Evolutionary conservation across 2,329 filamentous ascomycete genomes (phyloP).

Genomic region (Aureobasidium melanogenum): DNA sequence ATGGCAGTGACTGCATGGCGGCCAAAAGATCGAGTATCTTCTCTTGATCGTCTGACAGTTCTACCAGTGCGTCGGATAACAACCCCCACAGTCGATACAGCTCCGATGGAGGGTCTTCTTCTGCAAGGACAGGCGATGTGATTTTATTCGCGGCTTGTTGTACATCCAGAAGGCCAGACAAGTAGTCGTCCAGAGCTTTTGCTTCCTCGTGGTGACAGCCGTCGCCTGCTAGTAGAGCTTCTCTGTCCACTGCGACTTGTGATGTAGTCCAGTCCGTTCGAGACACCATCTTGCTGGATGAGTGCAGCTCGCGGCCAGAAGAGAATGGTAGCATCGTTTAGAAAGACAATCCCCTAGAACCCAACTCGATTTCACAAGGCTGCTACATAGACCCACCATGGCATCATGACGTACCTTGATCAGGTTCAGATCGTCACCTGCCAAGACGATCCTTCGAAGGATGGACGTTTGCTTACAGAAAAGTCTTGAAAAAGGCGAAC

Average conservation of each 20-base stretch:
- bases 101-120: neutral
- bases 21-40: neutral
- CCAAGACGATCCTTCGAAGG: no score
- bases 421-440: no score
- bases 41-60: neutral
- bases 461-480: neutral
- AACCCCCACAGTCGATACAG: neutral
- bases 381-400: no score
- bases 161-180: neutral
- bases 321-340: no score
- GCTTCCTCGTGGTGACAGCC: neutral
- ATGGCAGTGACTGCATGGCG: neutral
- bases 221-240: neutral
- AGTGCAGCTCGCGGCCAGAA: no score
- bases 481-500: no score
- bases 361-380: no score
- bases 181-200: neutral
- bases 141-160: neutral
- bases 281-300: neutral
- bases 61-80: neutral
- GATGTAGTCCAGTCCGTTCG: neutral
- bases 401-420: no score
- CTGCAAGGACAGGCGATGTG: neutral
- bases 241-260: neutral
- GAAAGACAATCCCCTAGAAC: no score